Conservation (phyloP, 768 basidiomycete species). For the Lentinula aciculospora region DNA sequence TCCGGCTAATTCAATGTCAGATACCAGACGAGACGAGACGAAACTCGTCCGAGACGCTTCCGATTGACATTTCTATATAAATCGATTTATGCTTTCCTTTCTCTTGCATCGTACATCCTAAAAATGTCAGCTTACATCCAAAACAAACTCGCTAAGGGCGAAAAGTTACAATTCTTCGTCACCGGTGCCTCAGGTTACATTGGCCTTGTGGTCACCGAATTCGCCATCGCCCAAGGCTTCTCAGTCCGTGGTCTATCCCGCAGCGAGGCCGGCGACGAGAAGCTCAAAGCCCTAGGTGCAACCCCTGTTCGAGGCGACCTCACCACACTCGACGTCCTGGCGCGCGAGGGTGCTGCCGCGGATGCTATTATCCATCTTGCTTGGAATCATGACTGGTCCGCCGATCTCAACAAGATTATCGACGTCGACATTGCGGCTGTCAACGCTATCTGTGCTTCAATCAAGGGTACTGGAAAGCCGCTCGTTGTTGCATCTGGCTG, state of each 20-base stretch:
- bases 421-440: not conserved
- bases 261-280: not conserved
- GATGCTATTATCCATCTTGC: not conserved
- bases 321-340: not conserved
- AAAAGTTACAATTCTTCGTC: not conserved
- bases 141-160: not conserved
- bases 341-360: not conserved
- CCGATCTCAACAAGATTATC: not conserved
- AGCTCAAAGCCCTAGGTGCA: not conserved
- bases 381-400: not conserved
- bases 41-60: not conserved
- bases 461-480: not conserved
- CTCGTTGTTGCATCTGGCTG: not conserved
- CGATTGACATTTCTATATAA: not conserved
- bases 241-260: not conserved
- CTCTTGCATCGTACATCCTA: not conserved
- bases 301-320: not conserved
- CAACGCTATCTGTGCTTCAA: not conserved
- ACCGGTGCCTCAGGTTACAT: not conserved
- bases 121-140: not conserved
- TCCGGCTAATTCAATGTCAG: too few relatives aligned
- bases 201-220: not conserved
- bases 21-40: not conserved
- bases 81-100: slow-evolving; percentile 7
- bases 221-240: not conserved